Percentiles rank a stretch among this genome's conserved stretches.
Conservation (phyloP, 2,329 filamentous ascomycete species). For the Berkeleyomyces rouxiae region DNA sequence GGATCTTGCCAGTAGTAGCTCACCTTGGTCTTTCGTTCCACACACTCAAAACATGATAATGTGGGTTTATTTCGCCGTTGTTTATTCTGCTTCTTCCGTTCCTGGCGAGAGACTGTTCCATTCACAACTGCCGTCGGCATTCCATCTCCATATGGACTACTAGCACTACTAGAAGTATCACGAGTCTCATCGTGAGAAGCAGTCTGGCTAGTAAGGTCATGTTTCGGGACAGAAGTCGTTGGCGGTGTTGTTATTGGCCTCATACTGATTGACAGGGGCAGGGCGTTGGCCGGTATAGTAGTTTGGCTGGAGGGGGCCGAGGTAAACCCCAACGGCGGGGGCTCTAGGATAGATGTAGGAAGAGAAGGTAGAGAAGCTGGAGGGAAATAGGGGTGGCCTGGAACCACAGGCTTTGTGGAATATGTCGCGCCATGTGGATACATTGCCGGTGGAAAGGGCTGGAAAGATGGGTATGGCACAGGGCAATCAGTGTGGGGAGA, state of each 20-base stretch:
- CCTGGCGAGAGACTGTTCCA: neutral
- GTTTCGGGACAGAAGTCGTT: neutral
- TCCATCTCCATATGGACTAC: constrained; percentile 10
- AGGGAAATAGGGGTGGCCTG: neutral
- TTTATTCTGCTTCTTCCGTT: constrained; percentile 37
- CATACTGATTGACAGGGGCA: neutral
- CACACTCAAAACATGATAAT: constrained; percentile 61
- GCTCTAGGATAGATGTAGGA: neutral
- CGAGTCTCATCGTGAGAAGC: constrained; percentile 1
- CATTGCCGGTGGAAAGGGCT: neutral
- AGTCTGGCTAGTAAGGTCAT: neutral
- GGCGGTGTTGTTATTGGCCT: neutral
- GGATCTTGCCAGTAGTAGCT: constrained; percentile 17
- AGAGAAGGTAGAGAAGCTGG: neutral
- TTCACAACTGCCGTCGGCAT: neutral
- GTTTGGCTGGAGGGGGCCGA: neutral
- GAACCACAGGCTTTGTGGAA: neutral
- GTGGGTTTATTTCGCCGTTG: constrained; percentile 78
- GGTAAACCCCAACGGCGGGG: neutral
- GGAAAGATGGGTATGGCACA: constrained; percentile 1
- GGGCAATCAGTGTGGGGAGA: constrained; percentile 5
- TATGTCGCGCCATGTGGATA: neutral
- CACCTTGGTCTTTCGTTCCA: constrained; percentile 69
- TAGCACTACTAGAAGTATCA: constrained; percentile 9
- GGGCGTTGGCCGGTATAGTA: neutral